A percentile compares a stretch with the other conserved stretches of the same genome.
phyloP scores from a whole-genome alignment of 2,329 filamentous ascomycete species.

The Emydomyces testavorans region DNA sequence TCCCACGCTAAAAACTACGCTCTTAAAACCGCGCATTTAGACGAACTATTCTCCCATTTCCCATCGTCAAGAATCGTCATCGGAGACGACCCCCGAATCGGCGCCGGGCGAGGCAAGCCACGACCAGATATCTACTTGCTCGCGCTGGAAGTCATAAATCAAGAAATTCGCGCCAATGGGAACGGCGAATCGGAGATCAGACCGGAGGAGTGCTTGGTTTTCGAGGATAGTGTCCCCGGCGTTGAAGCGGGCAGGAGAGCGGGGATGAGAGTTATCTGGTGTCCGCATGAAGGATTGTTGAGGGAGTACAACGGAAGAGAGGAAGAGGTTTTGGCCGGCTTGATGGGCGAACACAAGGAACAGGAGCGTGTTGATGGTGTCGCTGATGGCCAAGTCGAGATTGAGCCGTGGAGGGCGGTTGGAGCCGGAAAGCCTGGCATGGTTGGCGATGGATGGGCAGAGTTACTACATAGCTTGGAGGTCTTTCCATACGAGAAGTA shows the following conservation, averaged over 20 bases:
- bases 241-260: constrained; percentile 83
- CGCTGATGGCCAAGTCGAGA: constrained; percentile 25
- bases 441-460: constrained; percentile 50
- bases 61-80: constrained; percentile 59
- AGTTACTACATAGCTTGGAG: constrained; percentile 43
- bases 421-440: constrained; percentile 41
- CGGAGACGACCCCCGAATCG: constrained; percentile 73
- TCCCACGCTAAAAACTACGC: constrained; percentile 60
- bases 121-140: constrained; percentile 89
- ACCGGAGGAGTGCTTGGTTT: constrained; percentile 85
- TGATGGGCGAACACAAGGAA: constrained; percentile 58
- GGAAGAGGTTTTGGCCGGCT: constrained; percentile 69
- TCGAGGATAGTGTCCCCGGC: constrained; percentile 88
- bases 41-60: constrained; percentile 48
- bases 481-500: constrained; percentile 50
- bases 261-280: constrained; percentile 92
- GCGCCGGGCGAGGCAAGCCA: constrained; percentile 75
- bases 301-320: constrained; percentile 66
- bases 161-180: constrained; percentile 48
- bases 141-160: constrained; percentile 75
- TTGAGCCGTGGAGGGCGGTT: constrained; percentile 28
- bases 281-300: constrained; percentile 68
- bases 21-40: constrained; percentile 57
- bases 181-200: constrained; percentile 50
- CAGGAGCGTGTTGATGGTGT: constrained; percentile 34